phyloP scores from a whole-genome alignment of 176 grass and related monocot genomes.

The Puya raimondii region DNA sequence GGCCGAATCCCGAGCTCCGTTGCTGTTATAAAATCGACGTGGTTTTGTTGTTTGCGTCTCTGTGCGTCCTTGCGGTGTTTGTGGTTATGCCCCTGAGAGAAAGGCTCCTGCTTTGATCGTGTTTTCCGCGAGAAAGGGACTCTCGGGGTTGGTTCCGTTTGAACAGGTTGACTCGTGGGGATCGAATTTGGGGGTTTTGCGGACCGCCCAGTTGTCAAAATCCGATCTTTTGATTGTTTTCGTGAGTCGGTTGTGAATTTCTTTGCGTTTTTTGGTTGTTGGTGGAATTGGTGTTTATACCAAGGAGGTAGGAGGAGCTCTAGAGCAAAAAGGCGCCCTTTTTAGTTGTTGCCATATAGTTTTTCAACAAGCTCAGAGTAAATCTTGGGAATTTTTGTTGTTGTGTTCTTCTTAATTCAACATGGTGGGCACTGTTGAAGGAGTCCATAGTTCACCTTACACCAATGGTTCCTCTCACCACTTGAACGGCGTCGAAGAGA shows the following conservation, averaged over 20 bases:
- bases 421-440: conserved; percentile 35
- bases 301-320: no score
- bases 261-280: neutral
- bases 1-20: conserved; percentile 23
- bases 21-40: neutral
- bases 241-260: neutral
- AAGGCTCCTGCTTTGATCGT: conserved; percentile 16
- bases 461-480: conserved; percentile 34
- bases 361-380: neutral
- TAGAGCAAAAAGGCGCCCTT: neutral
- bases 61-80: neutral
- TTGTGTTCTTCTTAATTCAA: neutral
- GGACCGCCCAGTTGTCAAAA: neutral
- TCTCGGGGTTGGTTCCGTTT: neutral
- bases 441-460: conserved; percentile 23
- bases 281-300: neutral
- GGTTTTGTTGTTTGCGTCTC: neutral
- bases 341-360: neutral
- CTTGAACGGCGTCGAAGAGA: conserved; percentile 68
- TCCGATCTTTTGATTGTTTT: neutral
- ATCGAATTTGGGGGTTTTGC: neutral
- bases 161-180: neutral
- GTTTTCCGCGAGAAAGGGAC: neutral
- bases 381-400: neutral
- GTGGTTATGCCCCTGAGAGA: neutral